Base-by-base conservation (phyloP, 2,329 filamentous ascomycete species). In the Leptographium procerum region DNA sequence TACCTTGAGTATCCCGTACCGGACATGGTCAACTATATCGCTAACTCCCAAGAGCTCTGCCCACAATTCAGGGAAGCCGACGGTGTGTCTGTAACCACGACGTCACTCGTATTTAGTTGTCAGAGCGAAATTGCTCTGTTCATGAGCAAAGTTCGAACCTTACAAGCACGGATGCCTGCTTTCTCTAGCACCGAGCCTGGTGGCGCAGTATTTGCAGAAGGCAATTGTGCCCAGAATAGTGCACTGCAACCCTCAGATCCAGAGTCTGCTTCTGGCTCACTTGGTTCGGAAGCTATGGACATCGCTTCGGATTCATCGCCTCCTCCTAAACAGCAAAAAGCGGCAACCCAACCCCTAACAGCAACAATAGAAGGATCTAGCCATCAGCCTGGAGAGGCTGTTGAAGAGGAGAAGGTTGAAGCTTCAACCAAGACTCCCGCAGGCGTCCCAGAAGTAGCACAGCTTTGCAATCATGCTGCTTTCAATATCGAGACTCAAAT, bases 21-120 rank as follows among this genome's bases (percentile, higher is more conserved):
- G 56, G 57, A 50, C 55, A 64, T 64, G 61, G 53, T 52, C 56
- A 63, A 64, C 56, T 64, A 64, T 45, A 57, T 63, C 1, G 47
- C 60, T 14, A 61, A 45, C n/a, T 55, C 56, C 2, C 52, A 58
- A 11, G 57, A 57, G 40, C 48, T 63, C 3, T 61, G 55, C 4
- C 61, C 59, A 0, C 61, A 63, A 40, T 64, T 64, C 40, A 52
- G n/a, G n/a, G 62, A 63, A 10, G 31, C 54, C 0, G 61, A 62
- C n/a, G 60, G 62, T 1, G 36, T 57, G 1, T 60, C 57, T 3
- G 56, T 61, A 28, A 62, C 59, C 10, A 64, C 62, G 1, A 61
- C 61, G 4, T 57, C 53, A 14, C 56, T 60, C 14, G 52, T 59
- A 13, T 61, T 61, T 26, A n/a, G 26, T 26, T 26, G 29, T 16